Percentiles rank a stretch among this genome's conserved stretches.
Conservation (phyloP, 768 basidiomycete genomes). For the Suillus placidus region DNA sequence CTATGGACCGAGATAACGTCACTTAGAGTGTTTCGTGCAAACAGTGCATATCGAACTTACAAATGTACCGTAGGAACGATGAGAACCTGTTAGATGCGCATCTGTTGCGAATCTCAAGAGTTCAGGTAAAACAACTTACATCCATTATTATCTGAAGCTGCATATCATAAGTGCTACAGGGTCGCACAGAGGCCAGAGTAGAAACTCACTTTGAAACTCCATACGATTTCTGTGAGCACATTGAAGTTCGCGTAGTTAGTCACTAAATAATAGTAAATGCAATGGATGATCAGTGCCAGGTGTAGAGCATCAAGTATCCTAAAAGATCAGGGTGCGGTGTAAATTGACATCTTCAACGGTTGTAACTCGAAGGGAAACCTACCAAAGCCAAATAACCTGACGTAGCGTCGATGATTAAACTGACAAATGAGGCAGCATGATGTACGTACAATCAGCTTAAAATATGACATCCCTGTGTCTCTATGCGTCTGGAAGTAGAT, state of each 20-base stretch:
- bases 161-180: neutral
- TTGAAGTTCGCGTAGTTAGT: neutral
- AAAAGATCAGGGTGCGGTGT: too few species aligned
- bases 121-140: neutral
- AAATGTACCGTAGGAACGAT: neutral
- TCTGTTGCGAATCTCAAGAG: neutral
- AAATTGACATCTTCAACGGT: neutral
- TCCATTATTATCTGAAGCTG: neutral
- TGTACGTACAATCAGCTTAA: neutral
- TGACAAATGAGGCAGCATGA: neutral
- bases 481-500: neutral
- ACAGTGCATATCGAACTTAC: neutral
- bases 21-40: neutral
- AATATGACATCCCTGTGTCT: neutral
- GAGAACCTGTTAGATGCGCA: neutral
- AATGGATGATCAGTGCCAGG: neutral
- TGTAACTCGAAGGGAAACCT: neutral
- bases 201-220: conserved; percentile 2
- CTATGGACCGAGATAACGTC: neutral
- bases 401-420: neutral
- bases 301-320: neutral
- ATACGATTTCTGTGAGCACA: neutral
- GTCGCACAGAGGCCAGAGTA: neutral
- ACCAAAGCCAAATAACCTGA: neutral
- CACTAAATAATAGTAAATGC: neutral